phyloP scores from a whole-genome alignment of 495 filamentous ascomycete species.

The Penicillium desertorum region DNA sequence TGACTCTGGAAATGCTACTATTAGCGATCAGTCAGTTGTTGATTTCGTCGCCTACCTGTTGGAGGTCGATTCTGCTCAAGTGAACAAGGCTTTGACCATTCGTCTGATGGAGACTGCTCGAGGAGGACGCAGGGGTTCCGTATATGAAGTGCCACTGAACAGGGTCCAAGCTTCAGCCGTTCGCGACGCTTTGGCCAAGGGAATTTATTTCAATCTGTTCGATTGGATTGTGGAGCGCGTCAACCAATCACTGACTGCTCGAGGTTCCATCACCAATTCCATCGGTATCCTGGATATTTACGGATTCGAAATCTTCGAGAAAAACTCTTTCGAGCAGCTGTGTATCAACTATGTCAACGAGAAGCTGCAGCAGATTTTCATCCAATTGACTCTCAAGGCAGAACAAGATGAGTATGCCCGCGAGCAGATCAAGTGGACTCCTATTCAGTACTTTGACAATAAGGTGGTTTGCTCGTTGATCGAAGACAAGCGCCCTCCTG shows the following conservation, averaged over 20 bases:
- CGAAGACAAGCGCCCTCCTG: constrained; percentile 86
- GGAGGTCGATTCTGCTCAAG: constrained; percentile 76
- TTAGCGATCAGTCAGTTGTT: constrained; percentile 83
- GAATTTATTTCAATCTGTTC: constrained; percentile 95
- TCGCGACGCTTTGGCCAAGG: constrained; percentile 89
- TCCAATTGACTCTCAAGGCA: constrained; percentile 92
- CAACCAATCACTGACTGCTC: constrained; percentile 82
- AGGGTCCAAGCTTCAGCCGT: constrained; percentile 87
- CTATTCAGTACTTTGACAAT: constrained; percentile 99
- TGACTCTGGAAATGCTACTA: constrained; percentile 81
- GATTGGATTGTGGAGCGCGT: constrained; percentile 98
- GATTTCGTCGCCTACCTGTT: constrained; percentile 93
- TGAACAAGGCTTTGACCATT: constrained; percentile 86
- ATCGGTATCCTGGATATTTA: constrained; percentile 99
- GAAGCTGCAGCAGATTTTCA: constrained; percentile 99
- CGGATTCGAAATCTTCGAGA: constrained; percentile 99
- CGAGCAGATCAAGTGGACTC: constrained; percentile 97
- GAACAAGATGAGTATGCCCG: constrained; percentile 98
- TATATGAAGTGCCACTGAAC: constrained; percentile 93
- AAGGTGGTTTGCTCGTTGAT: constrained; percentile 98
- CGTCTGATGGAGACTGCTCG: constrained; percentile 86
- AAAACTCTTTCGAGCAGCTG: constrained; percentile 98
- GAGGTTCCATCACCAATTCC: constrained; percentile 70
- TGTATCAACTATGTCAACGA: constrained; percentile 99
- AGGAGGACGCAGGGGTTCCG: constrained; percentile 72